These are phyloP conservation scores for Annulohypoxylon truncatum DNA, from an alignment of 2,329 filamentous ascomycete species.

Conservation along the genomic window DNA sequence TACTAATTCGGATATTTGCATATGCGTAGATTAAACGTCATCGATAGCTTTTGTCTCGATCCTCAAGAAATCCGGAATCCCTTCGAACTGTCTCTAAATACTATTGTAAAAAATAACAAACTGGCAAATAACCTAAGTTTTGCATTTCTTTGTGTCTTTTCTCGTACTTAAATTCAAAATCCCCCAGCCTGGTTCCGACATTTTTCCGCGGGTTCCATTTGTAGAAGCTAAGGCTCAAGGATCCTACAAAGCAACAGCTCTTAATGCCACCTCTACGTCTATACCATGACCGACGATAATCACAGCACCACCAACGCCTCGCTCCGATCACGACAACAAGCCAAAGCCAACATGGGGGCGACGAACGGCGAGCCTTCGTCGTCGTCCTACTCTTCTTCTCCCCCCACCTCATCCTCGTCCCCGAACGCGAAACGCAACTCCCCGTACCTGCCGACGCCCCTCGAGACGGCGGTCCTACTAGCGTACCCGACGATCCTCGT, in stretches of 20 bases:
- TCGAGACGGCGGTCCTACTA: conserved; percentile 72
- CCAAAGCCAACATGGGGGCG: conserved; percentile 34
- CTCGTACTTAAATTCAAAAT: not conserved
- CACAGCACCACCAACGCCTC: conserved; percentile 28
- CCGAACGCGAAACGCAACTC: conserved; percentile 53
- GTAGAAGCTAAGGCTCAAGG: not conserved
- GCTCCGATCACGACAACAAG: conserved; percentile 42
- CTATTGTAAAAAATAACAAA: not conserved
- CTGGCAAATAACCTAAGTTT: not conserved
- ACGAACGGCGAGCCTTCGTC: conserved; percentile 32
- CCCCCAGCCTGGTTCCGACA: not conserved
- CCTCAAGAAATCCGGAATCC: conserved; percentile 24
- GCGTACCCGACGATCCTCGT: conserved; percentile 83
- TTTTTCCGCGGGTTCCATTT: not conserved
- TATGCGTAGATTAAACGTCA: conserved; percentile 26
- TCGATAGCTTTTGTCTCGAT: conserved; percentile 21
- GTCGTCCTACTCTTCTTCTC: conserved; percentile 22
- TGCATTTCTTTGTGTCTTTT: not conserved
- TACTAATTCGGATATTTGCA: conserved; percentile 3
- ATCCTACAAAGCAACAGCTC: not conserved
- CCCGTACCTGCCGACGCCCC: conserved; percentile 75
- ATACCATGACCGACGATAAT: conserved; percentile 44
- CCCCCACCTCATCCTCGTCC: not conserved
- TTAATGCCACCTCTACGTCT: conserved; percentile 1
- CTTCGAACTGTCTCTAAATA: conserved; percentile 14